phyloP scores from a whole-genome alignment of 129 eudicot genomes.

The Saussurea involucrata region DNA sequence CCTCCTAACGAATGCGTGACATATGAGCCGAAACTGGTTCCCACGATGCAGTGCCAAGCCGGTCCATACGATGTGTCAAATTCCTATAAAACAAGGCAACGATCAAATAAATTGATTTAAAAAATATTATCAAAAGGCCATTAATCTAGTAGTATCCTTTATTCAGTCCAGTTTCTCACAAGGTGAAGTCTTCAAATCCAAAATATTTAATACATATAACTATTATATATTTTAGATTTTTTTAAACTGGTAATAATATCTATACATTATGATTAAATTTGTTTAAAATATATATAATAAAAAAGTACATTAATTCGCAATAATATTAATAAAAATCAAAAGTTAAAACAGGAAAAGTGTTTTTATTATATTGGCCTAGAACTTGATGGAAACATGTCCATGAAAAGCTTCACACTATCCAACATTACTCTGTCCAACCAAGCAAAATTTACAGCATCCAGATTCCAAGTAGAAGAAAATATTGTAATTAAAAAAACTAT shows the following conservation, averaged over 20 bases:
- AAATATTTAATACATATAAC: not conserved
- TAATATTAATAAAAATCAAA: not conserved
- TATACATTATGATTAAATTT: not conserved
- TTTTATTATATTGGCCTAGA: constrained; percentile 18
- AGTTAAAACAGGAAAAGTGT: not conserved
- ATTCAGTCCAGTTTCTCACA: not conserved
- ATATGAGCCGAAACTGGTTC: constrained; percentile 85
- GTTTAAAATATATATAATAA: not conserved
- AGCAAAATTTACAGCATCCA: not conserved
- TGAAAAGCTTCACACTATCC: constrained; percentile 29
- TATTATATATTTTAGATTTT: not conserved
- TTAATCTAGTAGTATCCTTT: too few relatives aligned
- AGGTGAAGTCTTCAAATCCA: not conserved
- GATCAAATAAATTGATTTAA: not conserved
- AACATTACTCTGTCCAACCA: constrained; percentile 13
- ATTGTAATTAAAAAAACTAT: not conserved
- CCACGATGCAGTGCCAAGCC: constrained; percentile 96
- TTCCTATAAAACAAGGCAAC: constrained; percentile 42
- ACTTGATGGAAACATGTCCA: constrained; percentile 35
- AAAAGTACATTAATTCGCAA: not conserved
- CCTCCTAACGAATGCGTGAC: constrained; percentile 89
- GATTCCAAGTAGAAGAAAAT: not conserved
- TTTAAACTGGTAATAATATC: not conserved
- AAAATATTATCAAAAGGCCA: not conserved
- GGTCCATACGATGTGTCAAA: constrained; percentile 74